Base-by-base conservation (phyloP, 1,284 basidiomycete species). In the Ganoderma meredithae region DNA sequence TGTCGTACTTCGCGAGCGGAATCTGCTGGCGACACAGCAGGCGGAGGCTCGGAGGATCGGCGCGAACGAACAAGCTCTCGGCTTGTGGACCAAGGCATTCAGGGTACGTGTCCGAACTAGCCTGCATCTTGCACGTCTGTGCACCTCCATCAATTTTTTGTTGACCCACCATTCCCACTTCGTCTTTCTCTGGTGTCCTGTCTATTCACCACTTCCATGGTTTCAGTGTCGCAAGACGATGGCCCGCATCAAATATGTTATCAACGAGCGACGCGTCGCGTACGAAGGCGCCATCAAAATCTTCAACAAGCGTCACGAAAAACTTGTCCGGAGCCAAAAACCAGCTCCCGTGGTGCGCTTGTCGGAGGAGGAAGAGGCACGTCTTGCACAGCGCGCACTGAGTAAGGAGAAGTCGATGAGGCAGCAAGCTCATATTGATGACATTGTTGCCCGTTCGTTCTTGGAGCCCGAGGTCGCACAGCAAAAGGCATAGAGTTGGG, bases 211-310 rank as follows among this genome's bases (percentile, higher is more conserved):
- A 31, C 63, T 49, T 58, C 41, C n/a, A n/a, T 58, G 33, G 2
- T 4, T 40, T 5, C 76, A 98, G 97, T 93, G 92, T 78, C 92
- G 94, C 60, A 98, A 97, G 83, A 92, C 95, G n/a, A 98, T 98
- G 95, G 95, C 95, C 25, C 90, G 95, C 55, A 96, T 99, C 81
- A 99, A 99, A 81, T 91, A 90, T 72, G 91, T 99, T 17, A 83
- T 99, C 65, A 96, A 96, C 77, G 97, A 99, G 79, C 91, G 97
- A 56, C 88, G 96, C 53, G 80, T 96, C 17, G 95, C 95, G 8
- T 93, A 96, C 82, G 81, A 94, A 81, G 85, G 89, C 72, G 86
- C 90, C 6, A 71, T 86, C 40, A 76, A 83, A 71, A 81, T 90
- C 19, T 80, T 82, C 8, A 80, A 84, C 68, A 74, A 76, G 53